Evolutionary conservation across 495 filamentous ascomycete species (phyloP).

Genomic region (Tuber indicum): DNA sequence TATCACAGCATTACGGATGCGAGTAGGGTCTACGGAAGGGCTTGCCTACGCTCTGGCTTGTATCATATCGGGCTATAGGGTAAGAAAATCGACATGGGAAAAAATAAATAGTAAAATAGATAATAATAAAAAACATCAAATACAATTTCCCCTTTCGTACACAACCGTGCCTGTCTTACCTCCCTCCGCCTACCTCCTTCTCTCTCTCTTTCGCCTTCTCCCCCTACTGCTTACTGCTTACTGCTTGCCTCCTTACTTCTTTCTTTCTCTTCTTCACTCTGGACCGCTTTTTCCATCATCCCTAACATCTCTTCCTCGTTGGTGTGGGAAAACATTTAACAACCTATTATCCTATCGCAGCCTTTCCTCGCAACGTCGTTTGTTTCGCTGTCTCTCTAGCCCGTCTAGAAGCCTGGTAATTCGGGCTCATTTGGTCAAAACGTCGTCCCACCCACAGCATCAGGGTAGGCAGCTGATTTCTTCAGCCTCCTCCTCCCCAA

Average conservation of each 20-base stretch:
- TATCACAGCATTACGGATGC: background rate
- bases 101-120: background rate
- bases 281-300: background rate
- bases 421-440: slow-evolving; percentile 23
- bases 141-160: background rate
- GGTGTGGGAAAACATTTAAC: background rate
- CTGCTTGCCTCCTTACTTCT: background rate
- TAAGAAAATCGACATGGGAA: background rate
- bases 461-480: slow-evolving; percentile 38
- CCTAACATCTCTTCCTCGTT: background rate
- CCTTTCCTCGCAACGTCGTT: background rate
- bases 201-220: background rate
- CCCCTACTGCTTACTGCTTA: background rate
- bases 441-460: slow-evolving; percentile 33
- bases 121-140: background rate
- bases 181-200: background rate
- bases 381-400: background rate
- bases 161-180: background rate
- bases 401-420: background rate
- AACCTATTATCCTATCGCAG: background rate
- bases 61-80: background rate
- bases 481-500: slow-evolving; percentile 27
- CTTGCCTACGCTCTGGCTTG: background rate
- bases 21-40: background rate
- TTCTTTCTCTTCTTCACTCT: background rate